These are phyloP conservation scores for Penicillium sp. DNA, from an alignment of 2,329 filamentous ascomycete species.

Conservation along the genomic window DNA sequence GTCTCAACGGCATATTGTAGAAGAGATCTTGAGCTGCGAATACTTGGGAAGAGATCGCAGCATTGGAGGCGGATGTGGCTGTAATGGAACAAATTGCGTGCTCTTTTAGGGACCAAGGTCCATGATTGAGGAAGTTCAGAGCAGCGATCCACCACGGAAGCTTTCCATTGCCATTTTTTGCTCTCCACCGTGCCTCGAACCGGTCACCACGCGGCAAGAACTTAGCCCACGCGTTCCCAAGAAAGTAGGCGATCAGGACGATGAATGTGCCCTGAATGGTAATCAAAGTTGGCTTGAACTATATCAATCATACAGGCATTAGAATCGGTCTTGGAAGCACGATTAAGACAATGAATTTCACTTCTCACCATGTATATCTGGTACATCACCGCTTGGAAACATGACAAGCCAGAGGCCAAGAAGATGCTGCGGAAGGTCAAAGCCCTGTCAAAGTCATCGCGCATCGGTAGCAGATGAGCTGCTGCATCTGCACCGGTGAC, in stretches of 20 bases:
- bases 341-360: no score
- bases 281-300: constrained; percentile 59
- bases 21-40: constrained; percentile 59
- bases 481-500: constrained; percentile 58
- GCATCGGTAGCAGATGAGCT: constrained; percentile 53
- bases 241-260: constrained; percentile 61
- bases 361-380: constrained; percentile 57
- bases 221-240: constrained; percentile 54
- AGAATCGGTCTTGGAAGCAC: no score
- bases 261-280: constrained; percentile 61
- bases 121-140: constrained; percentile 55
- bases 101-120: constrained; percentile 60
- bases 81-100: constrained; percentile 60
- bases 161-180: constrained; percentile 45
- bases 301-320: background rate
- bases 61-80: constrained; percentile 59
- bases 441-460: constrained; percentile 57
- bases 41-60: constrained; percentile 45
- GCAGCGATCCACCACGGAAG: constrained; percentile 49
- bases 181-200: constrained; percentile 54
- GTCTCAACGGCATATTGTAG: constrained; percentile 53
- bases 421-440: constrained; percentile 60
- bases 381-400: constrained; percentile 60
- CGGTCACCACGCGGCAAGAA: constrained; percentile 58
- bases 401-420: constrained; percentile 54